Base-by-base conservation (phyloP, 345 rosid genomes). In the Lumnitzera racemosa region DNA sequence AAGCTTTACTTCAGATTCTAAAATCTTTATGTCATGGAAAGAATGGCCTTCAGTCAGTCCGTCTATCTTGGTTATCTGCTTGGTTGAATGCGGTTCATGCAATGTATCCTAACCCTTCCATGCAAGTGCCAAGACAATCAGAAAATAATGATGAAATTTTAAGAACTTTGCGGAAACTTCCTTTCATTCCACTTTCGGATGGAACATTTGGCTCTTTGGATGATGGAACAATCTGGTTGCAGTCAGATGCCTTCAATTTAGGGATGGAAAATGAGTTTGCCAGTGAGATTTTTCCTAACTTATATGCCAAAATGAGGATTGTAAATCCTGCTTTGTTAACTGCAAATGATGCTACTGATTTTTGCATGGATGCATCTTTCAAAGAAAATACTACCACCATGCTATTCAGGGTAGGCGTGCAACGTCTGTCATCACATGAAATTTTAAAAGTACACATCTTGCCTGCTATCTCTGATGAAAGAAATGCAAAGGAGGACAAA, bases 391-490 rank as follows among this genome's bases (percentile, higher is more conserved):
- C 74, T 27, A 68, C 71, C 43, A 68, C 75, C 70, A 82, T 89
- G 84, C 91, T 92, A 64, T 80, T 66, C 62, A 77, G 60, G 68
- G 67, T 83, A 61, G 98, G 98, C 49, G 81, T 85, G 53, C 95
- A 84, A 63, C 81, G 75, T 72, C 75, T 92, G 60, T 85, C 98
- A 68, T 80, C 94, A 15, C 98, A 92, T 83, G 98, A 89, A 67
- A 87, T 92, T 67, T 65, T 83, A 51, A 89, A 70, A 78, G 68
- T 85, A 67, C 91, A 87, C 57, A 67, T 92, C 75, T 69, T 92
- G 80, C 96, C 90, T 52, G 81, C 86, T 36, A 56, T 87, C 47
- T 81, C 74, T 65, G 77, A 74, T 58, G 77, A 64, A 49, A 62
- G 57, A 66, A 68, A 49, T 46, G 57, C 48, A 27, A 66, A 53